Conservation (phyloP, 1,284 basidiomycete species). For the Rhizoctonia solani region DNA sequence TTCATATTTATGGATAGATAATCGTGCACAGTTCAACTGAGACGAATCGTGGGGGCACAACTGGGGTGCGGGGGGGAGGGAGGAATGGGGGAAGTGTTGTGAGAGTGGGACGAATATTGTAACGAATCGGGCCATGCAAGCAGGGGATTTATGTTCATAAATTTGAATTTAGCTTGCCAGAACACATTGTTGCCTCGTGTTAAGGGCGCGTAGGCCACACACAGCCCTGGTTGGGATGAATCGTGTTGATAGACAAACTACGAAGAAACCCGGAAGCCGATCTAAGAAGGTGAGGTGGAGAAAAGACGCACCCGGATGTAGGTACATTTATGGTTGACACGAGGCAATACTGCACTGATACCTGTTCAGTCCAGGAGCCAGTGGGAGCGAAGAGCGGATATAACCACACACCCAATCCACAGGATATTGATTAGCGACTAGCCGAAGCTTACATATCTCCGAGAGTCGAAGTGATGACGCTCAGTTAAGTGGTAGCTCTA, state of each 20-base stretch:
- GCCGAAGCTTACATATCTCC: conserved; percentile 4
- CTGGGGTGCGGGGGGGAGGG: conserved; percentile 9
- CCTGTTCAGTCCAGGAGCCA: neutral
- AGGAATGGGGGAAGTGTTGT: conserved; percentile 2
- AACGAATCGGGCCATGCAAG: conserved; percentile 42
- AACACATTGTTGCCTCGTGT: conserved; percentile 31
- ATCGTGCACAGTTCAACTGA: neutral
- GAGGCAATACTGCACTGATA: conserved; percentile 10
- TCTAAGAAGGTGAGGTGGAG: conserved; percentile 30
- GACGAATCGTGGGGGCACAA: conserved; percentile 6
- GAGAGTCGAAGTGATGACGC: conserved; percentile 40
- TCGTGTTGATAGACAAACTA: conserved; percentile 31
- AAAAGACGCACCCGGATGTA: conserved; percentile 25
- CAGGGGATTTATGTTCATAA: conserved; percentile 32
- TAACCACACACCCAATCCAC: neutral
- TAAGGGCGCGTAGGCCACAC: conserved; percentile 20
- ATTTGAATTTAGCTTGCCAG: conserved; percentile 31
- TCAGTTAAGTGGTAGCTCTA: conserved; percentile 44
- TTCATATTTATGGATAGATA: conserved; percentile 34
- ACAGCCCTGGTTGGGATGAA: conserved; percentile 31
- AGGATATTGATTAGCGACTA: neutral
- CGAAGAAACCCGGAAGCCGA: conserved; percentile 29
- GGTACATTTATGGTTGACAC: conserved; percentile 15
- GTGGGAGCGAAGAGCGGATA: neutral
- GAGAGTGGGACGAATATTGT: conserved; percentile 31